Evolutionary conservation across 2,329 filamentous ascomycete species (phyloP).

Genomic region (Macrophomina tecta): DNA sequence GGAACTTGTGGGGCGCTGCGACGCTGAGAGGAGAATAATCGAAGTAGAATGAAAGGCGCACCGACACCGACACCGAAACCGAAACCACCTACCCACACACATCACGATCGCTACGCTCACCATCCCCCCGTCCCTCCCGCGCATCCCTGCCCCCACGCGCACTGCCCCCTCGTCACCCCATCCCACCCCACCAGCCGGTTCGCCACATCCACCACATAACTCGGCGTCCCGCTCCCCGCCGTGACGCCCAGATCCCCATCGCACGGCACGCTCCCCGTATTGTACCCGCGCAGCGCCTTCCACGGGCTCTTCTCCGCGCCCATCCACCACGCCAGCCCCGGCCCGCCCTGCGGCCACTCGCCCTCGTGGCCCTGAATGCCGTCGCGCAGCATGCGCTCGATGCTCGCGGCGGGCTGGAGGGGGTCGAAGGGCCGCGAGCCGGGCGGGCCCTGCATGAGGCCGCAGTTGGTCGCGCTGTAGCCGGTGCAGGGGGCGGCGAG

Average conservation of each 20-base stretch:
- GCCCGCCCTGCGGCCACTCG: slow-evolving; percentile 23
- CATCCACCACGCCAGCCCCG: slow-evolving; percentile 27
- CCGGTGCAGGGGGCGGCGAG: slow-evolving; percentile 31
- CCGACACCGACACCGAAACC: too few species aligned
- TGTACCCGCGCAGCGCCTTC: slow-evolving; percentile 30
- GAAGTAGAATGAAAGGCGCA: too few species aligned
- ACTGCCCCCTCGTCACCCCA: slow-evolving; percentile 15
- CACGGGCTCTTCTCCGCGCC: slow-evolving; percentile 27
- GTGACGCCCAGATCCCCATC: slow-evolving; percentile 21
- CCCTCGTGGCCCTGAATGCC: slow-evolving; percentile 30
- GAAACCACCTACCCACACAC: too few species aligned
- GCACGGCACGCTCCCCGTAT: slow-evolving; percentile 23
- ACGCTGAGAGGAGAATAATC: too few species aligned
- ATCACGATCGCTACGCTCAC: too few species aligned
- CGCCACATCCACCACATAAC: slow-evolving; percentile 34
- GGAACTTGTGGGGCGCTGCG: too few species aligned
- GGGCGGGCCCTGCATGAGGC: slow-evolving; percentile 32
- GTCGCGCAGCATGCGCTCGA: slow-evolving; percentile 33
- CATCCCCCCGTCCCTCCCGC: not conserved
- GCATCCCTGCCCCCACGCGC: not conserved
- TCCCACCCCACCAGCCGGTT: slow-evolving; percentile 36
- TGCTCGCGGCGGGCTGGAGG: slow-evolving; percentile 21
- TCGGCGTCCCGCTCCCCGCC: slow-evolving; percentile 17
- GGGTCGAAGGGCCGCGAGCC: slow-evolving; percentile 29
- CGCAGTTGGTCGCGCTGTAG: slow-evolving; percentile 32